Evolutionary conservation across 1,284 basidiomycete genomes (phyloP), one percentile per base, ranked within the genome.

Genomic region (Ganoderma lingzhi): DNA sequence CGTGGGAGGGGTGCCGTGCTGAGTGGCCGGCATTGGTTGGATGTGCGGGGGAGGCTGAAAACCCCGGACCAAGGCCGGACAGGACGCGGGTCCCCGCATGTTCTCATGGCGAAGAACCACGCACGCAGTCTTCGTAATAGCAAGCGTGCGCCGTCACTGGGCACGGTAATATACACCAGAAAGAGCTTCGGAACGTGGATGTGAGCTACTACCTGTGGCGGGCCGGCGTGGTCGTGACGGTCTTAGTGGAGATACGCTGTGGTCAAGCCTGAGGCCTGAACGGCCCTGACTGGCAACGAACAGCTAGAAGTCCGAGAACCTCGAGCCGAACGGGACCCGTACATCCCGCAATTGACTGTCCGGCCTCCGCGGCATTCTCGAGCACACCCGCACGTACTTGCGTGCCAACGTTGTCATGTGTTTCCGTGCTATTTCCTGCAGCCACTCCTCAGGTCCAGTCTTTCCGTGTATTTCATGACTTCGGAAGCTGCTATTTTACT

Each of bases 21-120:
- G 35, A 32, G 32, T 59, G 56, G 37, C 56, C 35, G 35, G 59
- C 28, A 61, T 61, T 61, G 59, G 59, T 41, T 61, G 41, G 39
- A 19, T 6, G 5, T 23, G 39, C 37, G 23, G 37, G 23, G 58
- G 6, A 23, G 58, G 5, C 37, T 60, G 59, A 3, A 42, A 61
- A 44, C n/a, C 17, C 56, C 56, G 56, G 56, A 59, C 32, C 10
- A 61, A 44, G 39, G 9, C 56, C 56, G 56, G 56, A 59, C 32
- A 28, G 39, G 59, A 61, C 59, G 56, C 56, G 56, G 37, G 37
- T 41, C 59, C 37, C 41, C 59, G 59, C n/a, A 23, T 3, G 37
- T 41, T 42, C 41, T 61, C 28, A 42, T 42, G 44, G 23, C 39
- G 39, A 61, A 39, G 39, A 23, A 41, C 37, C 37, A 60, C 37